Percentiles rank a stretch among this genome's conserved stretches.
phyloP scores from a whole-genome alignment of 768 basidiomycete genomes.

The Kwoniella sp. region DNA sequence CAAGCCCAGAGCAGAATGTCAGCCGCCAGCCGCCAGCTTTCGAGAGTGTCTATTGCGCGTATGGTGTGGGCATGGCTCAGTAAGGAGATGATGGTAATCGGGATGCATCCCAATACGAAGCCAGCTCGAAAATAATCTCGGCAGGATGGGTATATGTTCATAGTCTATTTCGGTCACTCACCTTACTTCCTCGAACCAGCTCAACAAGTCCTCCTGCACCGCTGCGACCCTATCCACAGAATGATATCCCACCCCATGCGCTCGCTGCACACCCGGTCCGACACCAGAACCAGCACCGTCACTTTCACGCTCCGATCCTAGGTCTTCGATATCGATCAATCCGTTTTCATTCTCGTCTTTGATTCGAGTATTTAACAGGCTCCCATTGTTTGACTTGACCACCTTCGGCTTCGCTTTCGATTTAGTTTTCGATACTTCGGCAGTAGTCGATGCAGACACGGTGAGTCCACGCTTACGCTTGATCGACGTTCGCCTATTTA shows the following conservation, averaged over 20 bases:
- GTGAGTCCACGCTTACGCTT: slow-evolving; percentile 12
- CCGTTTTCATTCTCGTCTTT: background rate
- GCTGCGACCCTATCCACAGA: slow-evolving; percentile 19
- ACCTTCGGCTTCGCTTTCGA: background rate
- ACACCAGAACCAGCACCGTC: background rate
- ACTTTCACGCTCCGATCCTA: background rate
- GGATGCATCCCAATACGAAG: too few species aligned
- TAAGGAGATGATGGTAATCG: too few species aligned
- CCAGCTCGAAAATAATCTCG: too few species aligned
- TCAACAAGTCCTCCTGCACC: slow-evolving; percentile 47
- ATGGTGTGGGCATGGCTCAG: too few species aligned
- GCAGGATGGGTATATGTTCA: too few species aligned
- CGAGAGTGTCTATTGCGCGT: too few species aligned
- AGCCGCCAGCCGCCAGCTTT: too few species aligned
- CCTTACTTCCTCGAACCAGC: slow-evolving; percentile 74
- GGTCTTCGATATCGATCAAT: slow-evolving; percentile 31
- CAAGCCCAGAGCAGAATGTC: background rate
- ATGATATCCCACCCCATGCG: slow-evolving; percentile 40
- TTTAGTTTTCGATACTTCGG: background rate
- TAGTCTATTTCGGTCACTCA: slow-evolving; percentile 16
- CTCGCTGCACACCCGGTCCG: slow-evolving; percentile 19
- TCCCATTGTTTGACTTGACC: too few species aligned
- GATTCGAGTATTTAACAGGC: background rate
- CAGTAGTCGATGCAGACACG: background rate
- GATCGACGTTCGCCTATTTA: background rate